These are phyloP conservation scores for Fraxinus platypoda DNA, from an alignment of 305 asterid species.

Conservation along the genomic window DNA sequence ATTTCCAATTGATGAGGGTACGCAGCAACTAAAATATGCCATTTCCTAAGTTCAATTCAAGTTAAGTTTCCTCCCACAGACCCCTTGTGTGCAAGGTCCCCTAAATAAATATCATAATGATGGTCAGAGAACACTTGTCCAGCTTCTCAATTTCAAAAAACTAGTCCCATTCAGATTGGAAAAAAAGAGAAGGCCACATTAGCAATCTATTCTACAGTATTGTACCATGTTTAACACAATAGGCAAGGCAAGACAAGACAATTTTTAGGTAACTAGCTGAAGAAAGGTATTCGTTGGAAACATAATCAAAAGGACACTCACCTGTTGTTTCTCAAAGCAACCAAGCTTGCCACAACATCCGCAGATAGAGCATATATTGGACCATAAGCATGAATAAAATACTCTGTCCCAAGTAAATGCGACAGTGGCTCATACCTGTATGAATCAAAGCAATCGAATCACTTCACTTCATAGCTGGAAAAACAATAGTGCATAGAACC, in stretches of 20 bases:
- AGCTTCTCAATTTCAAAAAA: not conserved
- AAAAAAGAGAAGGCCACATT: not conserved
- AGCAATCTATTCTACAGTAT: not conserved
- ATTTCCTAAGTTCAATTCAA: not conserved
- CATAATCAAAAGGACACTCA: conserved; percentile 35
- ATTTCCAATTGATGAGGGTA: not conserved
- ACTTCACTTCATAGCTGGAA: conserved; percentile 1
- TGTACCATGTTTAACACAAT: not conserved
- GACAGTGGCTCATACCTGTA: conserved; percentile 94
- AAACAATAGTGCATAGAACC: conserved; percentile 4
- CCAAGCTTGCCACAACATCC: conserved; percentile 92
- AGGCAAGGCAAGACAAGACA: not conserved
- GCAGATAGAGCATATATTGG: conserved; percentile 96
- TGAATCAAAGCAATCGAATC: conserved; percentile 21
- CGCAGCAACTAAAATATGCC: not conserved
- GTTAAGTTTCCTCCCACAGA: not conserved
- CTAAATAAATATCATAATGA: not conserved
- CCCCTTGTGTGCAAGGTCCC: not conserved
- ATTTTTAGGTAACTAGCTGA: conserved; percentile 4
- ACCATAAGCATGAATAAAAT: conserved; percentile 94
- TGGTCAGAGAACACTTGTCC: not conserved
- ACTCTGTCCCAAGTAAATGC: conserved; percentile 83
- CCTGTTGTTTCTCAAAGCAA: conserved; percentile 73
- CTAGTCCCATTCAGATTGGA: not conserved
- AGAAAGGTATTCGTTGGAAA: conserved; percentile 2